Conservation (phyloP, 202 grass and related monocot species). For the Elaeis oleifera region DNA sequence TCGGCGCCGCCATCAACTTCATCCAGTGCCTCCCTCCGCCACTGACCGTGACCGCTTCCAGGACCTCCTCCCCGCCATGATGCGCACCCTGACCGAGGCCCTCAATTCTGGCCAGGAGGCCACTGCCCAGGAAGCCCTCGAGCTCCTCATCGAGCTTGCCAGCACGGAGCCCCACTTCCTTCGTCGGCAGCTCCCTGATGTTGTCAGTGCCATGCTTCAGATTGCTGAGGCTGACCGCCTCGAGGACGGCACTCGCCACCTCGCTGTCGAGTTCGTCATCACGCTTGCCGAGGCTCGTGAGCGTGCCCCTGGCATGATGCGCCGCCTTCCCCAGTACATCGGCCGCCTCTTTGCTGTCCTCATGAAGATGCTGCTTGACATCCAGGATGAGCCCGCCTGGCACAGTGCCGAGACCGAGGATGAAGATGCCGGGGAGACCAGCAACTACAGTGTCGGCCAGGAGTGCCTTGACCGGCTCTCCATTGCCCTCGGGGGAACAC, state of each 20-base stretch:
- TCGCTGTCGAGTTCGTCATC: slow-evolving; percentile 65
- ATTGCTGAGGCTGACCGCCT: slow-evolving; percentile 39
- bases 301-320: slow-evolving; percentile 55
- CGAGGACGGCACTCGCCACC: slow-evolving; percentile 65
- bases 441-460: slow-evolving; percentile 51
- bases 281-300: slow-evolving; percentile 64
- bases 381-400: slow-evolving; percentile 59
- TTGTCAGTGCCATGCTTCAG: slow-evolving; percentile 49
- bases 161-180: slow-evolving; percentile 53
- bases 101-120: slow-evolving; percentile 56
- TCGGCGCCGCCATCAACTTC: slow-evolving; percentile 53
- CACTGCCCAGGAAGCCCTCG: slow-evolving; percentile 54
- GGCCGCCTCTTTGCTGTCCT: slow-evolving; percentile 45
- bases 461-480: slow-evolving; percentile 64
- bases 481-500: slow-evolving; percentile 63
- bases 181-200: slow-evolving; percentile 47
- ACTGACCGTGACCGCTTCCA: slow-evolving; percentile 39
- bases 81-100: slow-evolving; percentile 40
- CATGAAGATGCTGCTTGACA: slow-evolving; percentile 69
- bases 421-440: slow-evolving; percentile 44
- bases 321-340: slow-evolving; percentile 36
- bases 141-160: slow-evolving; percentile 79
- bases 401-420: slow-evolving; percentile 39
- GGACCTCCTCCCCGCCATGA: slow-evolving; percentile 53
- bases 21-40: slow-evolving; percentile 49